A percentile compares a stretch with the other conserved stretches of the same genome.
Evolutionary conservation across 495 filamentous ascomycete genomes (phyloP).

Genomic region (Penicillium odoratum): DNA sequence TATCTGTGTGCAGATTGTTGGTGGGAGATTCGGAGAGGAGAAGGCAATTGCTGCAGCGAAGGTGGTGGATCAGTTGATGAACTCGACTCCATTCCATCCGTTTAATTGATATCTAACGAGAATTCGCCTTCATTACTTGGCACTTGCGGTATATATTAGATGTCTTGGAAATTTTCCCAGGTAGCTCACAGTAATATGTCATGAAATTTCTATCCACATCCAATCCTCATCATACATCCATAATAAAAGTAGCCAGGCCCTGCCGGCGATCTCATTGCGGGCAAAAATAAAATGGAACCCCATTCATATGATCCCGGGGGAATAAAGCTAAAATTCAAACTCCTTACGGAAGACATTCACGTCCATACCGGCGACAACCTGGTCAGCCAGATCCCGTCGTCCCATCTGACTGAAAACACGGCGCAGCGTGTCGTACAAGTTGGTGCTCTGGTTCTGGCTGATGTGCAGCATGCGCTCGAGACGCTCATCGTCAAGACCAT

Average conservation of each 20-base stretch:
- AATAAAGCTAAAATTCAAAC: constrained; percentile 64
- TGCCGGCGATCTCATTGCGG: constrained; percentile 14
- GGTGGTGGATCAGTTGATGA: constrained; percentile 33
- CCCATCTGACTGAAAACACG: constrained; percentile 96
- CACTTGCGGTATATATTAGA: too few species aligned
- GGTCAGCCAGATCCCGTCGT: constrained; percentile 79
- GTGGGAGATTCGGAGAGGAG: constrained; percentile 45
- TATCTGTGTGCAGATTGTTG: constrained; percentile 55
- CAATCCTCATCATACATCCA: not conserved
- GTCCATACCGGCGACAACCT: constrained; percentile 86
- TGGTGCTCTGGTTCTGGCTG: constrained; percentile 91
- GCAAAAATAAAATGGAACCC: constrained; percentile 6
- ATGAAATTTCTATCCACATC: constrained; percentile 8
- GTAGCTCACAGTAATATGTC: constrained; percentile 1
- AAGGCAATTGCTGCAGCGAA: constrained; percentile 45
- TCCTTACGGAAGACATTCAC: constrained; percentile 82
- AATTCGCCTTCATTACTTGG: not conserved
- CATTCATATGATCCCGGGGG: constrained; percentile 9
- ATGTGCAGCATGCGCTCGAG: constrained; percentile 74
- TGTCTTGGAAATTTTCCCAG: not conserved
- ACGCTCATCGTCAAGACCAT: constrained; percentile 62
- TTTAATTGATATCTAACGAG: not conserved
- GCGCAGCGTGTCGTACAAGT: constrained; percentile 88
- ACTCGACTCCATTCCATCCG: constrained; percentile 19
- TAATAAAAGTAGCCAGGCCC: constrained; percentile 22